Evolutionary conservation across 2,329 filamentous ascomycete genomes (phyloP).

Genomic region (Paecilomyces formosus): DNA sequence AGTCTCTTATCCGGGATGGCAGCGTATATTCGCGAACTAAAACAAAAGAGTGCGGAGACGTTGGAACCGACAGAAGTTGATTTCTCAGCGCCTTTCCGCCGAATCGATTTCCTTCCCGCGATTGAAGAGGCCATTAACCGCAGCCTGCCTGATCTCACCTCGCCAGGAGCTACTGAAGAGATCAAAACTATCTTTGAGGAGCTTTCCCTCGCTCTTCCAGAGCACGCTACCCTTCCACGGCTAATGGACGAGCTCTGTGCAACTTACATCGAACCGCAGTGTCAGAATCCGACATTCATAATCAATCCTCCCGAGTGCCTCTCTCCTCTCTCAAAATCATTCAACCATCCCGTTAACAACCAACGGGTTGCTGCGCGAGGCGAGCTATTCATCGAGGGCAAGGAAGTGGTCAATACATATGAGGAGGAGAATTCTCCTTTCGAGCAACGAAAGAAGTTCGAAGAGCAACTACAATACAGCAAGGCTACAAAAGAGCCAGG

Average conservation of each 20-base stretch:
- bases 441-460: slow-evolving; percentile 77
- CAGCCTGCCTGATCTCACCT: slow-evolving; percentile 56
- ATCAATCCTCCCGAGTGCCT: slow-evolving; percentile 84
- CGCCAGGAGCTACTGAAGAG: slow-evolving; percentile 49
- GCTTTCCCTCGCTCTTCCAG: slow-evolving; percentile 43
- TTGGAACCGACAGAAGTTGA: slow-evolving; percentile 44
- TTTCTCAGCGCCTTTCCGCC: slow-evolving; percentile 53
- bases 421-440: slow-evolving; percentile 95
- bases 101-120: slow-evolving; percentile 74
- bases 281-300: slow-evolving; percentile 70
- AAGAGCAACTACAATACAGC: slow-evolving; percentile 47
- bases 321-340: slow-evolving; percentile 86
- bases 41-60: slow-evolving; percentile 23
- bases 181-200: slow-evolving; percentile 50
- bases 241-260: slow-evolving; percentile 77
- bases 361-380: slow-evolving; percentile 74
- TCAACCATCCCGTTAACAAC: slow-evolving; percentile 57
- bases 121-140: slow-evolving; percentile 63
- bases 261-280: slow-evolving; percentile 70
- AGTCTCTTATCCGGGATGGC: slow-evolving; percentile 57
- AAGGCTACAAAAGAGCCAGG: slow-evolving; percentile 42
- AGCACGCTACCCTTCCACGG: slow-evolving; percentile 52
- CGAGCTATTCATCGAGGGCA: slow-evolving; percentile 73
- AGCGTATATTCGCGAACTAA: slow-evolving; percentile 42
- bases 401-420: slow-evolving; percentile 92